Conservation (phyloP, 768 basidiomycete genomes). For the Hericium coralloides region DNA sequence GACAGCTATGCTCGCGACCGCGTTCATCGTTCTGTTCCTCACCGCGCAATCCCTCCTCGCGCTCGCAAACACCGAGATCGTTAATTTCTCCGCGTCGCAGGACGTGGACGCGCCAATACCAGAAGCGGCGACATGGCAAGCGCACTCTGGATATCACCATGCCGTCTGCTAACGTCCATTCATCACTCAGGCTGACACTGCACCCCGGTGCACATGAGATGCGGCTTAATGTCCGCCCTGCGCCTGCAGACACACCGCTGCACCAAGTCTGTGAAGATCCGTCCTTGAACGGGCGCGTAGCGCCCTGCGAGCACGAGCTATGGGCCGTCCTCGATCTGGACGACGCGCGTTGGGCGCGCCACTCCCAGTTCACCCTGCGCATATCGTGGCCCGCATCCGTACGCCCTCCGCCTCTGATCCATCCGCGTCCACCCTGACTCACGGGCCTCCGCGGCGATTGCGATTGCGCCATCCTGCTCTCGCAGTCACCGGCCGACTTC, state of each 20-base stretch:
- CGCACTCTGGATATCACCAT: not conserved
- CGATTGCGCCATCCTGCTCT: not conserved
- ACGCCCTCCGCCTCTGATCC: constrained; percentile 2
- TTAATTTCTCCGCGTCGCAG: constrained; percentile 39
- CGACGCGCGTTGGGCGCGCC: constrained; percentile 16
- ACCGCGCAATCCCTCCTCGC: not conserved
- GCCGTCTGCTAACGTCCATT: not conserved
- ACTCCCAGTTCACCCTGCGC: constrained; percentile 23
- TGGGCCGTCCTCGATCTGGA: constrained; percentile 25
- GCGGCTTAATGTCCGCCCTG: not conserved
- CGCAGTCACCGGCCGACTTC: constrained; percentile 38
- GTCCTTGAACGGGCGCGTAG: not conserved
- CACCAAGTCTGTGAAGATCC: constrained; percentile 27
- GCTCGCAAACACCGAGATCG: constrained; percentile 55
- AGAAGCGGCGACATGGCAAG: constrained; percentile 22
- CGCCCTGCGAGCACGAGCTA: constrained; percentile 19
- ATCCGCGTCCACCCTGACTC: no score
- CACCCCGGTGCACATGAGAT: constrained; percentile 14
- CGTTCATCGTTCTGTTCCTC: not conserved
- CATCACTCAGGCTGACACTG: not conserved
- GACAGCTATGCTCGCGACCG: not conserved
- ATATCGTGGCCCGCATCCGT: constrained; percentile 29
- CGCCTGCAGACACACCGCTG: constrained; percentile 8
- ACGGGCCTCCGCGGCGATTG: no score
- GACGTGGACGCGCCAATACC: constrained; percentile 15